These are phyloP conservation scores for Lathyrus aphaca DNA, from an alignment of 306 rosid species.

Conservation along the genomic window DNA sequence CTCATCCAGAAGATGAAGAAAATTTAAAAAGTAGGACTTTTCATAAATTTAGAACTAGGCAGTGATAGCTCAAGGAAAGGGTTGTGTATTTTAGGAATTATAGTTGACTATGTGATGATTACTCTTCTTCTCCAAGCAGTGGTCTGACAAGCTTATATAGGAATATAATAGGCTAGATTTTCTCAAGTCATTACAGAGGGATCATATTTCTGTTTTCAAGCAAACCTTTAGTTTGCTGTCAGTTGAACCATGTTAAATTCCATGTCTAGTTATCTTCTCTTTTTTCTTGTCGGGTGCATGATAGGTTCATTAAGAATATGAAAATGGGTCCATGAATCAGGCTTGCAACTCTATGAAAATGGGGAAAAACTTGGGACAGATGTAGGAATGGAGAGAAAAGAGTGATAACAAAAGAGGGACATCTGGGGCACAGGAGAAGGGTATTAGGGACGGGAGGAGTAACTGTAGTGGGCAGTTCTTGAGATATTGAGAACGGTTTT, in stretches of 20 bases:
- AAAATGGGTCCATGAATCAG: conserved; percentile 3
- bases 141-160: conserved; percentile 1
- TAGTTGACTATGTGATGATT: conserved; percentile 12
- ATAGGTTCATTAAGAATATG: background rate
- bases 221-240: conserved; percentile 22
- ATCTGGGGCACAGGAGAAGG: background rate
- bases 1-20: conserved; percentile 19
- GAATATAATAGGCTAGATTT: conserved; percentile 5
- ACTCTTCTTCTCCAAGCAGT: conserved; percentile 27
- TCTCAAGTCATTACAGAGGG: conserved; percentile 18
- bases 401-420: background rate
- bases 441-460: background rate
- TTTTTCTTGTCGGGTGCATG: conserved; percentile 10
- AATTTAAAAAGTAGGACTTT: conserved; percentile 9
- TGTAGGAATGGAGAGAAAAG: background rate
- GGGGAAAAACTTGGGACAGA: background rate
- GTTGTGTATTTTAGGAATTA: conserved; percentile 25
- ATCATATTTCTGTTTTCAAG: conserved; percentile 12
- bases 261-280: background rate
- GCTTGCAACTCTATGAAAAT: background rate
- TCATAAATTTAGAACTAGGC: conserved; percentile 27
- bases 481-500: background rate
- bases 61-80: conserved; percentile 16
- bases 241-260: conserved; percentile 7
- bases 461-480: background rate